Percentiles rank a stretch among this genome's conserved stretches.
phyloP scores from a whole-genome alignment of 495 filamentous ascomycete genomes.

The Glonium stellatum region DNA sequence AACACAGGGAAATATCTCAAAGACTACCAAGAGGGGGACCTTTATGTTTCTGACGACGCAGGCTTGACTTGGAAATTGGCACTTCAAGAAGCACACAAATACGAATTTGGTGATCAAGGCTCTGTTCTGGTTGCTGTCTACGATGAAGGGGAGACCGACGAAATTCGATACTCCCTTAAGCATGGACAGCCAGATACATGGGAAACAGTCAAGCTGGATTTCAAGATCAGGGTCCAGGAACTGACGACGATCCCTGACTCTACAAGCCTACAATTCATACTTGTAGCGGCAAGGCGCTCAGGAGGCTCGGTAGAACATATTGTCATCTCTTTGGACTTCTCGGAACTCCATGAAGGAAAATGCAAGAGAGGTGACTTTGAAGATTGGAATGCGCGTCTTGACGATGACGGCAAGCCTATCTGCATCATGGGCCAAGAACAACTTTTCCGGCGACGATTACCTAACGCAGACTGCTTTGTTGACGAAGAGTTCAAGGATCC shows the following conservation, averaged over 20 bases:
- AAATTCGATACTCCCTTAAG: conserved; percentile 75
- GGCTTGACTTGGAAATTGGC: conserved; percentile 74
- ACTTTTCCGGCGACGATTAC: conserved; percentile 71
- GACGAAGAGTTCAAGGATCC: conserved; percentile 76
- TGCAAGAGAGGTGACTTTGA: conserved; percentile 80
- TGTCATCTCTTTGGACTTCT: conserved; percentile 74
- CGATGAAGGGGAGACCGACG: conserved; percentile 56
- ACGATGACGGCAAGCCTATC: conserved; percentile 69
- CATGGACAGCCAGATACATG: conserved; percentile 66
- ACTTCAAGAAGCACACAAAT: conserved; percentile 77
- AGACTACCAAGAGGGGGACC: conserved; percentile 57
- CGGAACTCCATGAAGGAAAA: conserved; percentile 68
- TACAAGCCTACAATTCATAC: conserved; percentile 79
- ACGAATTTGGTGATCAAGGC: conserved; percentile 90
- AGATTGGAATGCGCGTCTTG: conserved; percentile 73
- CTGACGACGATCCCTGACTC: conserved; percentile 86
- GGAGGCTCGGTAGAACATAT: conserved; percentile 44
- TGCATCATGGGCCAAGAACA: conserved; percentile 96
- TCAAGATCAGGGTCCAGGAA: conserved; percentile 51
- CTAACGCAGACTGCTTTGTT: conserved; percentile 81
- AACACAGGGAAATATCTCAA: conserved; percentile 72
- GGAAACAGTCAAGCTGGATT: conserved; percentile 57
- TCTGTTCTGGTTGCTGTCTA: conserved; percentile 74
- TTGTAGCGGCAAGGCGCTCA: conserved; percentile 47
- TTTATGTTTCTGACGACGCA: conserved; percentile 87